phyloP scores from a whole-genome alignment of 1,284 basidiomycete genomes.

The Phlebopus sp. region DNA sequence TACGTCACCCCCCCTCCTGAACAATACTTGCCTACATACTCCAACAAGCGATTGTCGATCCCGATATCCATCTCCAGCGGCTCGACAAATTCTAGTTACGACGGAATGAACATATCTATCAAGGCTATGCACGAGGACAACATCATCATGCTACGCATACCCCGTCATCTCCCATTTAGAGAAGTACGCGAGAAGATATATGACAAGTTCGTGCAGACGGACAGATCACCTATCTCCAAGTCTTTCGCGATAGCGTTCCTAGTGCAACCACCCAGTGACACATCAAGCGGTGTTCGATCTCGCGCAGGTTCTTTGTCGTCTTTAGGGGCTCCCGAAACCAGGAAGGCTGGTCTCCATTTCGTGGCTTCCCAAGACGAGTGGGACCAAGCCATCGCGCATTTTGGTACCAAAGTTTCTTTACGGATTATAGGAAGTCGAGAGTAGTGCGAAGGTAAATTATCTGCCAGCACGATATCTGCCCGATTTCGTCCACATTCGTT shows the following conservation, averaged over 20 bases:
- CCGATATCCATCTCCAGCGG: conserved; percentile 30
- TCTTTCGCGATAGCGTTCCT: conserved; percentile 54
- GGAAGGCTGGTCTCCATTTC: conserved; percentile 29
- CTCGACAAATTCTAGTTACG: conserved; percentile 28
- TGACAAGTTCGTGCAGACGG: conserved; percentile 61
- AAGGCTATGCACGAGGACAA: conserved; percentile 62
- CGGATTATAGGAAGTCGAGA: conserved; percentile 34
- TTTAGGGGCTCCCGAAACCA: conserved; percentile 16
- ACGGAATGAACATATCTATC: conserved; percentile 44
- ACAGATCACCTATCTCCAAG: conserved; percentile 49
- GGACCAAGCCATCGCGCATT: conserved; percentile 33
- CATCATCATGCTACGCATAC: conserved; percentile 59
- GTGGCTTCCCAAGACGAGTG: conserved; percentile 41
- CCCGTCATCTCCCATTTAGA: conserved; percentile 41
- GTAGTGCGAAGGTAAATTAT: conserved; percentile 6
- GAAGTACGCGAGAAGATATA: conserved; percentile 55
- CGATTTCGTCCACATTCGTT: conserved; percentile 3
- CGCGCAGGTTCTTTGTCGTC: conserved; percentile 39
- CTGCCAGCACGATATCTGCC: conserved; percentile 11
- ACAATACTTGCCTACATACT: conserved; percentile 10
- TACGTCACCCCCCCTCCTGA: conserved; percentile 9
- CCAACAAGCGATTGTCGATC: conserved; percentile 23
- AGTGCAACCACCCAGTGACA: conserved; percentile 20
- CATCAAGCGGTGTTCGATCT: conserved; percentile 21
- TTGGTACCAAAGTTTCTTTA: conserved; percentile 25